Percentiles rank a stretch among this genome's conserved stretches.
These are phyloP conservation scores for Cadophora gregata DNA, from an alignment of 2,329 filamentous ascomycete species.

Conservation along the genomic window DNA sequence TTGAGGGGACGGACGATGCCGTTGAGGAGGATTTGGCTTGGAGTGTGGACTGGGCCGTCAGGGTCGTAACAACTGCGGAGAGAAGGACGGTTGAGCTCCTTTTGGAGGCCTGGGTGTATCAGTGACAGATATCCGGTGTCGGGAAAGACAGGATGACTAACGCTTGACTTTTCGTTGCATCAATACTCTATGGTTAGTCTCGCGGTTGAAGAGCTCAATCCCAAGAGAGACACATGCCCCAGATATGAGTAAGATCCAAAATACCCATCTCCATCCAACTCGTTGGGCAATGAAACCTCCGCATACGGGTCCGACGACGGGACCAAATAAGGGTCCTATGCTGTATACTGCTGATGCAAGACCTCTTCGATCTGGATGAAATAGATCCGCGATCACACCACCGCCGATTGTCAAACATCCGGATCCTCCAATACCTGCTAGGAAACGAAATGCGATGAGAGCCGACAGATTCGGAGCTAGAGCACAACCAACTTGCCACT, in stretches of 20 bases:
- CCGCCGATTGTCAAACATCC: conserved; percentile 52
- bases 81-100: conserved; percentile 53
- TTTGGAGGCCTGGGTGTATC: conserved; percentile 45
- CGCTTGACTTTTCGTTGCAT: conserved; percentile 55
- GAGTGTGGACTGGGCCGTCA: conserved; percentile 27
- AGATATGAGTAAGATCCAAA: conserved; percentile 56
- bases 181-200: conserved; percentile 58
- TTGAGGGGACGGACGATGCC: conserved; percentile 59
- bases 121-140: not conserved
- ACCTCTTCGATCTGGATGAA: conserved; percentile 42
- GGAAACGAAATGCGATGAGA: conserved; percentile 54
- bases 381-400: conserved; percentile 51
- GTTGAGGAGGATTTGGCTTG: conserved; percentile 43
- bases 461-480: conserved; percentile 57
- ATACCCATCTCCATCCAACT: conserved; percentile 54
- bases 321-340: conserved; percentile 40
- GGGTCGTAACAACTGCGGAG: conserved; percentile 51
- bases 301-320: conserved; percentile 42
- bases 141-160: conserved; percentile 2
- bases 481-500: conserved; percentile 68
- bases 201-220: conserved; percentile 50
- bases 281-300: conserved; percentile 50
- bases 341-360: conserved; percentile 42
- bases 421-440: conserved; percentile 54
- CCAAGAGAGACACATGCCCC: conserved; percentile 42